Base-by-base conservation (phyloP, 2,329 filamentous ascomycete genomes). In the Ceratocystis diversiconidia region DNA sequence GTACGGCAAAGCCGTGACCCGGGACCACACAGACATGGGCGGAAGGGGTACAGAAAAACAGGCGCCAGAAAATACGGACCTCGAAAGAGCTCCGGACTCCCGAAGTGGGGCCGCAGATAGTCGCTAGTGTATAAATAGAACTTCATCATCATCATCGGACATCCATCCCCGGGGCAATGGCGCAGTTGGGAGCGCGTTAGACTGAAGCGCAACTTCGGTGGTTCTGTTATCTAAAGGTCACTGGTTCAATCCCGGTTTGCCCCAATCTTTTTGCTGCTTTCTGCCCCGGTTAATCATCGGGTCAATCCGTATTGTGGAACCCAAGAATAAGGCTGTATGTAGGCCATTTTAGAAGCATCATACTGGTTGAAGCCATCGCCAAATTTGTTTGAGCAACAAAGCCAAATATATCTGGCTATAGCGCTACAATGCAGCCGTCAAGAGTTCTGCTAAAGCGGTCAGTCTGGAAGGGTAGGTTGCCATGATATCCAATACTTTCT, bases 401-500 rank as follows among this genome's bases (percentile, higher is more conserved):
- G 36, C 32, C 32, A 41, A n/a, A 15, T 22, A 15, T 25, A 25
- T 43, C 44, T n/a, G 60, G 44, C 60, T 8, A 46, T 17, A 62
- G 17, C 48, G 28, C 30, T 48, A 59, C 17, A 72, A 91, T 91
- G 88, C 81, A 85, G 74, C 81, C 85, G 69, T 89, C 88, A 71
- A 79, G 84, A 72, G 79, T 79, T 72, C 80, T 89, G 19, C 74
- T 88, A 46, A 85, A 85, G 77, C 86, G 90, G 71, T 94, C 90
- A 62, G 86, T 92, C 72, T 95, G 90, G 90, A 95, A 95, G 82
- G 90, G 90, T 91, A 76, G 70, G 76, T 4, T 32, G 5, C 17
- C 7, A 32, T 59, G 25, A n/a, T 3, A 8, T 3, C 15, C 32
- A n/a, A 6, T 36, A 15, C 30, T 57, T 57, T 5, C 17, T 25